These are phyloP conservation scores for Vaccinium macrocarpon DNA, from an alignment of 148 eudicot species.

Conservation along the genomic window DNA sequence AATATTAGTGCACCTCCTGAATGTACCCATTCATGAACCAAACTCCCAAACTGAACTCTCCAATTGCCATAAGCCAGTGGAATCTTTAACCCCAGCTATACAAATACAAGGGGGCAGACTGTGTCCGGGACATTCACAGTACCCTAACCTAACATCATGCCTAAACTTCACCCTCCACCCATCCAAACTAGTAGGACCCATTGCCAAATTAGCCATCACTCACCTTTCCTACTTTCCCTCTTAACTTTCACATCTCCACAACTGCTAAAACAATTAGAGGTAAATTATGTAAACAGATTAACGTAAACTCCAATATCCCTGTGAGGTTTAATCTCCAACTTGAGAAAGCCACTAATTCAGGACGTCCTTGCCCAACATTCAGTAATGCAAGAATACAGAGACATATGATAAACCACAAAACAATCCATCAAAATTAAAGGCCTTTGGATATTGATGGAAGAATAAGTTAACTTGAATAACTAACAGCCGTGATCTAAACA, in stretches of 20 bases:
- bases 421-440: neutral
- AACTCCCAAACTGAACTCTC: neutral
- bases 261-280: neutral
- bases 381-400: neutral
- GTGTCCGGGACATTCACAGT: neutral
- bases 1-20: neutral
- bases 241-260: neutral
- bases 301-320: neutral
- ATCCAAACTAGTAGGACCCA: neutral
- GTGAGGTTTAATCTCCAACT: neutral
- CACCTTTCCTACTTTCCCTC: conserved; percentile 4
- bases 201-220: neutral
- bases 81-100: neutral
- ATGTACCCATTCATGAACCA: neutral
- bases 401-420: neutral
- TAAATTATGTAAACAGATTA: neutral
- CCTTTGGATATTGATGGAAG: neutral
- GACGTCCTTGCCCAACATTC: neutral
- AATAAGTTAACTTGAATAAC: neutral
- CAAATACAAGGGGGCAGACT: neutral
- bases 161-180: neutral
- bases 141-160: neutral
- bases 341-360: neutral
- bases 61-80: neutral
- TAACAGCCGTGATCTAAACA: neutral